phyloP scores from a whole-genome alignment of 1,139 yeast genomes.

The Debaryomyces nepalensis region DNA sequence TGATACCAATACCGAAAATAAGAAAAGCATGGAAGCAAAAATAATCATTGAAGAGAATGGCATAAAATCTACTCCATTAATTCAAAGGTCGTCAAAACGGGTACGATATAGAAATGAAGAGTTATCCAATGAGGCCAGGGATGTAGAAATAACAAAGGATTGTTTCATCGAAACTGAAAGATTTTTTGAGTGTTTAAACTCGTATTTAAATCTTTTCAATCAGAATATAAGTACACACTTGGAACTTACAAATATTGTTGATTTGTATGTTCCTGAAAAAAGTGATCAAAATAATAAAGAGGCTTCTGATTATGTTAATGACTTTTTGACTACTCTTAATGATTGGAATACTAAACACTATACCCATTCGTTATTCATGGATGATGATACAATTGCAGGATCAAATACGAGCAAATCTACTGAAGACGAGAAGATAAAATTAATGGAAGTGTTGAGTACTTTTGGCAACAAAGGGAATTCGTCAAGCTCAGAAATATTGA shows the following conservation, averaged over 20 bases:
- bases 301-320: constrained; percentile 22
- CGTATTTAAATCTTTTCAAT: constrained; percentile 17
- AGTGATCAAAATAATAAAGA: constrained; percentile 5
- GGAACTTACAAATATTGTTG: constrained; percentile 25
- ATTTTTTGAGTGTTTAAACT: constrained; percentile 29
- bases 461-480: constrained; percentile 31
- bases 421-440: constrained; percentile 39
- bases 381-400: constrained; percentile 17
- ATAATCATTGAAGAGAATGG: constrained; percentile 16
- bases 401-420: constrained; percentile 20
- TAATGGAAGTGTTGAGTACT: constrained; percentile 43
- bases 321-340: constrained; percentile 31
- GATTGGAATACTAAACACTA: constrained; percentile 28
- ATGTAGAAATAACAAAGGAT: constrained; percentile 25
- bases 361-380: constrained; percentile 20
- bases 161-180: constrained; percentile 31
- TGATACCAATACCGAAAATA: background rate
- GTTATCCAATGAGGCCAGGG: constrained; percentile 22
- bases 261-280: constrained; percentile 22
- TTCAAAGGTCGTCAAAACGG: constrained; percentile 46
- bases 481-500: constrained; percentile 18
- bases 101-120: constrained; percentile 31
- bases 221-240: background rate
- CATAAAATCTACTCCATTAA: constrained; percentile 11
- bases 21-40: constrained; percentile 27